Evolutionary conservation across 108 stramenopile genomes (phyloP), one percentile per base, ranked within the genome.

Genomic region (Skeletonema menzelii): DNA sequence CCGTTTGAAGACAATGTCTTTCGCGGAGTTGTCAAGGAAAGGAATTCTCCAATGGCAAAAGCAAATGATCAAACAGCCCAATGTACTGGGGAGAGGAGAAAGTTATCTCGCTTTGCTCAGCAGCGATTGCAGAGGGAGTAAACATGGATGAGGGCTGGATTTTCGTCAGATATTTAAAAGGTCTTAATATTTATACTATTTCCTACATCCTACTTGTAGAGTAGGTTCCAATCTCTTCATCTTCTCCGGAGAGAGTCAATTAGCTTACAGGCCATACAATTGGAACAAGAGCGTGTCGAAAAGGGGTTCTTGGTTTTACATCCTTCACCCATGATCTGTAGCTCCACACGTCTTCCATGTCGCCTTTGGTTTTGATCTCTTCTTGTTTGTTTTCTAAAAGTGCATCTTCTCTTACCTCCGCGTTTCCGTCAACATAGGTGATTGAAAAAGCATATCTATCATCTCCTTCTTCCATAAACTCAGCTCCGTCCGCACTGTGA

Each of bases 311-410:
- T 0, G 86, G 82, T 28, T 77, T 46, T 30, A 89, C 82, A 59
- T 87, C 63, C 7, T 27, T 28, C 14, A 88, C 83, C 93, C 93
- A 95, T 1, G 84, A 83, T 40, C 73, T 59, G 63, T 89, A 95
- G 40, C 88, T 88, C 86, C 89, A 90, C 10, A 56, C 57, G 77
- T 95, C 93, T 77, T 95, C 93, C 55, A 88, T 86, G 46, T 95
- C 91, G 24, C 89, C 91, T 40, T 71, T 69, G 7, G 60, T 65
- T 31, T 40, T 32, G 24, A 42, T 31, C 8, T 26, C 47, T 27
- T 17, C 28, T 38, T 67, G 30, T 53, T 34, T 32, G 27, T 38
- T n/a, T 8, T 59, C 30, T 63, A 68, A 27, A 3, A 80, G 53
- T 14, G 70, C 84, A 55, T 86, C 82, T 11, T 81, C 79, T 67